Evolutionary conservation across 2,329 filamentous ascomycete species (phyloP).

Genomic region (Aspergillus awamori): DNA sequence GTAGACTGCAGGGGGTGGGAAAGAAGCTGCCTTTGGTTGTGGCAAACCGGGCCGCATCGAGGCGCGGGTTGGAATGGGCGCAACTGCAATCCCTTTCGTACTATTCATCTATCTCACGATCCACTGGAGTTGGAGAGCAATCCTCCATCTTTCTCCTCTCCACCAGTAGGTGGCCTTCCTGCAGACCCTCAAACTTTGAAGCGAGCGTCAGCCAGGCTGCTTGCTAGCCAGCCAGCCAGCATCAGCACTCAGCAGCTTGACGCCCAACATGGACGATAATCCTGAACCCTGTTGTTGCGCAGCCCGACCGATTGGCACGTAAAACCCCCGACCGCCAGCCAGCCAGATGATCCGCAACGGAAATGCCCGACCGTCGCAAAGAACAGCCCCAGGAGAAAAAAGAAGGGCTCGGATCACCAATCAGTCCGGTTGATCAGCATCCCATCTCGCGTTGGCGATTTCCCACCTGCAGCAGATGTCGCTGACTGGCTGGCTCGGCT

Average conservation of each 20-base stretch:
- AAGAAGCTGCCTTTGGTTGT: slow-evolving; percentile 11
- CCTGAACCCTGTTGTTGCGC: slow-evolving; percentile 4
- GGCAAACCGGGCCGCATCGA: slow-evolving; percentile 6
- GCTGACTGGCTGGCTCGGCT: slow-evolving; percentile 7
- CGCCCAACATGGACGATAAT: slow-evolving; percentile 28
- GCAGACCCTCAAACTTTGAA: neutral
- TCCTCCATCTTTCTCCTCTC: neutral
- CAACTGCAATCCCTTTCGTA: neutral
- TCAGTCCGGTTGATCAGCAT: slow-evolving; percentile 17
- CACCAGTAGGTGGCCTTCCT: neutral
- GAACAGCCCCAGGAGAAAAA: slow-evolving; percentile 13
- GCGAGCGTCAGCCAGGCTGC: too few relatives aligned
- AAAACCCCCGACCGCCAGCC: slow-evolving; percentile 33
- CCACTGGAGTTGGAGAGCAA: too few relatives aligned
- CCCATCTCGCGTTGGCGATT: slow-evolving; percentile 18
- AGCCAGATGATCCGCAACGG: slow-evolving; percentile 36
- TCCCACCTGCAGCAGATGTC: slow-evolving; percentile 15
- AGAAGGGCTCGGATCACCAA: slow-evolving; percentile 18
- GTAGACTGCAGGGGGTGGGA: neutral
- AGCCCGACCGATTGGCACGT: slow-evolving; percentile 30
- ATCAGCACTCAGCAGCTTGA: slow-evolving; percentile 9
- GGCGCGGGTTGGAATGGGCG: slow-evolving; percentile 3
- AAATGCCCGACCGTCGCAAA: slow-evolving; percentile 32
- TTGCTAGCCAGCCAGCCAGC: neutral
- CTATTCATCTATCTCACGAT: slow-evolving; percentile 1